Percentiles rank a stretch among this genome's conserved stretches.
These are phyloP conservation scores for Arthrobotrys musiformis DNA, from an alignment of 2,329 filamentous ascomycete genomes.

Conservation along the genomic window DNA sequence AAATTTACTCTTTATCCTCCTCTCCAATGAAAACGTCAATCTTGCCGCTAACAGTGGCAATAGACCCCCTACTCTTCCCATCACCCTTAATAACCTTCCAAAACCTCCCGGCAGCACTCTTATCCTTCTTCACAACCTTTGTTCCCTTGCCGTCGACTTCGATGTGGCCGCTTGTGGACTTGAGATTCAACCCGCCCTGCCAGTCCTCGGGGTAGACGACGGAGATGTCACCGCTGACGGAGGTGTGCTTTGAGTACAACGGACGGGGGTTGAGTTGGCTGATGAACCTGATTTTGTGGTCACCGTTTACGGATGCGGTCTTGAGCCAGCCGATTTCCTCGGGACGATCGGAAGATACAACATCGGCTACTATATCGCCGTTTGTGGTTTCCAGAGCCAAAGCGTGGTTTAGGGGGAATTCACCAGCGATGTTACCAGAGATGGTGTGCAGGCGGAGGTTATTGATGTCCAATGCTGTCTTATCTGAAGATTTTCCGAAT, in stretches of 20 bases:
- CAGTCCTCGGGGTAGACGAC: constrained; percentile 45
- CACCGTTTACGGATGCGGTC: constrained; percentile 23
- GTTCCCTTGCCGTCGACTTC: constrained; percentile 33
- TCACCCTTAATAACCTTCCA: constrained; percentile 52
- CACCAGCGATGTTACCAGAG: constrained; percentile 32
- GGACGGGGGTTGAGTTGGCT: constrained; percentile 40
- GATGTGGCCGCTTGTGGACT: constrained; percentile 45
- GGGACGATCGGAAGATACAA: constrained; percentile 27
- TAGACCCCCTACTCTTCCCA: constrained; percentile 31
- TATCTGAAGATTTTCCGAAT: constrained; percentile 29
- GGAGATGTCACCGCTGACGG: constrained; percentile 31
- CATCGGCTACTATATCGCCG: constrained; percentile 26
- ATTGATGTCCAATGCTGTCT: constrained; percentile 32
- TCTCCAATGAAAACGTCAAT: constrained; percentile 48
- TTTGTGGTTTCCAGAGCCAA: constrained; percentile 36
- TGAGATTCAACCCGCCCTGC: constrained; percentile 47
- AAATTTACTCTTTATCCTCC: constrained; percentile 3
- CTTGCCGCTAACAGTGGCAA: constrained; percentile 39
- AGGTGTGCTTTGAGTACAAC: constrained; percentile 38
- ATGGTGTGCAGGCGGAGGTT: constrained; percentile 35
- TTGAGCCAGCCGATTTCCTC: constrained; percentile 42
- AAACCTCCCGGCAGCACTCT: constrained; percentile 25
- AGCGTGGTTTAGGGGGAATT: constrained; percentile 44
- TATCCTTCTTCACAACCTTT: constrained; percentile 39
- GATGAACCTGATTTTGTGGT: constrained; percentile 35